Conservation (phyloP, 768 basidiomycete genomes). For the Paxillus ammoniavirescens region DNA sequence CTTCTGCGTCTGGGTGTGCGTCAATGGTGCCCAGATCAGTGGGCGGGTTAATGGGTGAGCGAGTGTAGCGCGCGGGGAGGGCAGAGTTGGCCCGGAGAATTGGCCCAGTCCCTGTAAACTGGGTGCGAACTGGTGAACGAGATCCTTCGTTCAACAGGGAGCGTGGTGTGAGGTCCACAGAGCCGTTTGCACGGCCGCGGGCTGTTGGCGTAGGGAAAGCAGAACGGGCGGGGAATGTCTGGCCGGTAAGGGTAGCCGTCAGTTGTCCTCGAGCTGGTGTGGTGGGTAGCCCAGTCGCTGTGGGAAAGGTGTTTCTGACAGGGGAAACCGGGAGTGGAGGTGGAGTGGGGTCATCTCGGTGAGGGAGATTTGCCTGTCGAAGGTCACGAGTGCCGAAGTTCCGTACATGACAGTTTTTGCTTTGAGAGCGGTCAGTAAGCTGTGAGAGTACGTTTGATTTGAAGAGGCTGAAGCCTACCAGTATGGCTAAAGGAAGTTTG, state of each 20-base stretch:
- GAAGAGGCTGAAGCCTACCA: conserved; percentile 31
- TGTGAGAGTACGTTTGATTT: no score
- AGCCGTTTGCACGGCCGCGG: conserved; percentile 21
- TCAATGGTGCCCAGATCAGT: conserved; percentile 7
- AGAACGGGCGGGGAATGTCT: conserved; percentile 27
- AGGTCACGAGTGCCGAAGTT: conserved; percentile 76
- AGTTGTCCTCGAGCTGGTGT: conserved; percentile 14
- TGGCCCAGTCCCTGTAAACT: conserved; percentile 29
- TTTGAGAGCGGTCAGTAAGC: conserved; percentile 27
- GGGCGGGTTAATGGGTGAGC: conserved; percentile 14
- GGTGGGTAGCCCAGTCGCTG: conserved; percentile 2
- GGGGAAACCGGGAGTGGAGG: conserved; percentile 34
- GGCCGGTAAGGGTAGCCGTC: conserved; percentile 23
- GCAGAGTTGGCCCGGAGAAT: conserved; percentile 41
- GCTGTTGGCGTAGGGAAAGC: conserved; percentile 35
- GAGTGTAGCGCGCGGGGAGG: conserved; percentile 38
- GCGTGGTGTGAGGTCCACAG: conserved; percentile 26
- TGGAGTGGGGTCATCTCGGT: conserved; percentile 38
- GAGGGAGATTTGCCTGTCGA: conserved; percentile 67
- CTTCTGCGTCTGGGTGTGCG: conserved; percentile 16
- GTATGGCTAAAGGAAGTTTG: conserved; percentile 36
- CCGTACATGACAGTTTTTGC: conserved; percentile 81
- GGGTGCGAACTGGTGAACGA: conserved; percentile 26
- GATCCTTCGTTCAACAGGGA: conserved; percentile 13
- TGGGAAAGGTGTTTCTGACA: conserved; percentile 21